Conservation (phyloP, 768 basidiomycete genomes). For the Hygrocybe punicea region DNA sequence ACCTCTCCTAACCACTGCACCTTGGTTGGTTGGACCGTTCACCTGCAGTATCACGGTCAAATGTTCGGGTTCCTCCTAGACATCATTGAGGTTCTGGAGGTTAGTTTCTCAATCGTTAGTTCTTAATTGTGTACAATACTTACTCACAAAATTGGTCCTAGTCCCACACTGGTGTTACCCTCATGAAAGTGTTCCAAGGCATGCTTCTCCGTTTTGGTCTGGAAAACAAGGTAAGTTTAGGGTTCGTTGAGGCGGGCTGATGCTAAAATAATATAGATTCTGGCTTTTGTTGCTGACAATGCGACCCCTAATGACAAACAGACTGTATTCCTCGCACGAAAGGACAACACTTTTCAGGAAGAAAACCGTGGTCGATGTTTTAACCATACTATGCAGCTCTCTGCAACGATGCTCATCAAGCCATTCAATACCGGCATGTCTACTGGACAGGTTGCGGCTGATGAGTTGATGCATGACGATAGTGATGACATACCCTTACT, state of each 20-base stretch:
- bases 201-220: slow-evolving; percentile 20
- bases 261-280: background rate
- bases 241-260: no score
- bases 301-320: slow-evolving; percentile 2
- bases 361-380: background rate
- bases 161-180: slow-evolving; percentile 31
- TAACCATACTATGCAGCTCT: slow-evolving; percentile 10
- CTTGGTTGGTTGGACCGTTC: background rate
- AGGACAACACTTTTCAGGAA: background rate
- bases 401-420: slow-evolving; percentile 20
- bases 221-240: slow-evolving; percentile 15
- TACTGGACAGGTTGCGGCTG: background rate
- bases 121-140: slow-evolving; percentile 4
- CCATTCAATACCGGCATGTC: background rate
- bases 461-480: background rate
- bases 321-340: background rate
- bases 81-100: slow-evolving; percentile 4
- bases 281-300: slow-evolving; percentile 1
- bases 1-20: background rate
- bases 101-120: slow-evolving; percentile 8
- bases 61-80: slow-evolving; percentile 4
- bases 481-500: slow-evolving; percentile 6
- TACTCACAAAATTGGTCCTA: background rate
- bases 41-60: slow-evolving; percentile 1
- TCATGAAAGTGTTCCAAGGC: slow-evolving; percentile 24